Conservation (phyloP, 2,329 filamentous ascomycete genomes). For the Camillea tinctor region DNA sequence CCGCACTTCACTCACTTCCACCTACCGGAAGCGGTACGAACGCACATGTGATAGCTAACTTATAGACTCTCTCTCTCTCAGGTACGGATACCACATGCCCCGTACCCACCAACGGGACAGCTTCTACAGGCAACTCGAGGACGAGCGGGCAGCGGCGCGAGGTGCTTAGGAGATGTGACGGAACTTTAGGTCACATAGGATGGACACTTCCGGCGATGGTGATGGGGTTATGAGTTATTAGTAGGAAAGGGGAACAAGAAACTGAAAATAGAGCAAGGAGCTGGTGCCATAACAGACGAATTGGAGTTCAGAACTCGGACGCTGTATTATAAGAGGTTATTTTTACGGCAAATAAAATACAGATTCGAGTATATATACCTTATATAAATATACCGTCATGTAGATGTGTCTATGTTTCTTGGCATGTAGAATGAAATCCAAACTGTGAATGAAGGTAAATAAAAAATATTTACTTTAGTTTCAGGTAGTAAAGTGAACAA, state of each 20-base stretch:
- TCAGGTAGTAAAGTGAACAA: too few relatives aligned
- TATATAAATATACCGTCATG: neutral
- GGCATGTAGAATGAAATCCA: too few relatives aligned
- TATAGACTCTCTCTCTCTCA: slow-evolving; percentile 25
- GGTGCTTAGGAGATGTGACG: neutral
- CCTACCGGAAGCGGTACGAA: too few relatives aligned
- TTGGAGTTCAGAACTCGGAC: slow-evolving; percentile 14
- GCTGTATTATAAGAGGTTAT: slow-evolving; percentile 26
- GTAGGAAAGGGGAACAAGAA: too few relatives aligned
- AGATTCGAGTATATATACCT: slow-evolving; percentile 18
- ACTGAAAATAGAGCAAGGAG: slow-evolving; percentile 1
- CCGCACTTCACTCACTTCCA: too few relatives aligned
- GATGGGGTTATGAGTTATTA: too few relatives aligned
- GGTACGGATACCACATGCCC: slow-evolving; percentile 63
- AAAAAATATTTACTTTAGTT: too few relatives aligned
- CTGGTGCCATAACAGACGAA: slow-evolving; percentile 22
- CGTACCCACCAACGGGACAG: slow-evolving; percentile 57
- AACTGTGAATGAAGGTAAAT: too few relatives aligned
- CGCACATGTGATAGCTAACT: slow-evolving; percentile 16
- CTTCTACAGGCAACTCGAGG: slow-evolving; percentile 59
- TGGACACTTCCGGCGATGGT: too few relatives aligned
- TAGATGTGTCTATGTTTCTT: too few relatives aligned
- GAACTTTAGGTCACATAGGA: neutral
- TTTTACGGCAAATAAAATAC: slow-evolving; percentile 20
- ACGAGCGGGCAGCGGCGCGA: slow-evolving; percentile 45